Conservation (phyloP, 495 filamentous ascomycete genomes). For the Trypethelium eluteriae region DNA sequence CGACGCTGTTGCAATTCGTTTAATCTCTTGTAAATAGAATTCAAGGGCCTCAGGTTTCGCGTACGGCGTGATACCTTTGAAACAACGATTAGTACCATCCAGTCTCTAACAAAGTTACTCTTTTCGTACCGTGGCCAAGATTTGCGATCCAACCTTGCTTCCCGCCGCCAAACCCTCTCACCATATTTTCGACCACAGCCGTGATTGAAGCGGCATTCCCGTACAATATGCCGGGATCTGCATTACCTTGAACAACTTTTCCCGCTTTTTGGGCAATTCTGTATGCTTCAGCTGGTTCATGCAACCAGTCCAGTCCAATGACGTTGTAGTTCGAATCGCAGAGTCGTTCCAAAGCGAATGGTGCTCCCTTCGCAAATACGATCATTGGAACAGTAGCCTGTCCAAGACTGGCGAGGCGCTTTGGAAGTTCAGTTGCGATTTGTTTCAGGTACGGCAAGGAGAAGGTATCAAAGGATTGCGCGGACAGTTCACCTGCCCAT, state of each 20-base stretch:
- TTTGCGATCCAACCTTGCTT: slow-evolving; percentile 85
- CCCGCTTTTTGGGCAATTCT: slow-evolving; percentile 56
- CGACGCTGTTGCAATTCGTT: slow-evolving; percentile 47
- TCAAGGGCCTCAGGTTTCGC: slow-evolving; percentile 86
- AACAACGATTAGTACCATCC: not conserved
- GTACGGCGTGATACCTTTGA: slow-evolving; percentile 77
- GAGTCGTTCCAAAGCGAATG: slow-evolving; percentile 83
- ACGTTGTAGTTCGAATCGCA: slow-evolving; percentile 88
- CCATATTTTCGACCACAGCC: slow-evolving; percentile 70
- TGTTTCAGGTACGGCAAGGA: slow-evolving; percentile 77
- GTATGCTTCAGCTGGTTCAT: slow-evolving; percentile 78
- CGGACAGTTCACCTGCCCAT: slow-evolving; percentile 91
- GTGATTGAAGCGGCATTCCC: slow-evolving; percentile 75
- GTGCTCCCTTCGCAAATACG: slow-evolving; percentile 99
- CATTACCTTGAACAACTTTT: slow-evolving; percentile 86
- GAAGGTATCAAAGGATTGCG: slow-evolving; percentile 70
- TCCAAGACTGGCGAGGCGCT: slow-evolving; percentile 59
- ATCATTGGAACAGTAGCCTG: slow-evolving; percentile 87
- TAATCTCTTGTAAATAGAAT: slow-evolving; percentile 90
- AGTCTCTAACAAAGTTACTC: slow-evolving; percentile 15
- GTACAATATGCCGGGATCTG: slow-evolving; percentile 88
- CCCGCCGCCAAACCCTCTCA: slow-evolving; percentile 75
- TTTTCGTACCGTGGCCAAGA: slow-evolving; percentile 72
- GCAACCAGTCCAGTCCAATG: slow-evolving; percentile 89
- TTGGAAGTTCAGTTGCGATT: slow-evolving; percentile 71